A percentile compares a stretch with the other conserved stretches of the same genome.
Evolutionary conservation across 176 grass and related monocot genomes (phyloP).

Genomic region (Musa schizocarpa): DNA sequence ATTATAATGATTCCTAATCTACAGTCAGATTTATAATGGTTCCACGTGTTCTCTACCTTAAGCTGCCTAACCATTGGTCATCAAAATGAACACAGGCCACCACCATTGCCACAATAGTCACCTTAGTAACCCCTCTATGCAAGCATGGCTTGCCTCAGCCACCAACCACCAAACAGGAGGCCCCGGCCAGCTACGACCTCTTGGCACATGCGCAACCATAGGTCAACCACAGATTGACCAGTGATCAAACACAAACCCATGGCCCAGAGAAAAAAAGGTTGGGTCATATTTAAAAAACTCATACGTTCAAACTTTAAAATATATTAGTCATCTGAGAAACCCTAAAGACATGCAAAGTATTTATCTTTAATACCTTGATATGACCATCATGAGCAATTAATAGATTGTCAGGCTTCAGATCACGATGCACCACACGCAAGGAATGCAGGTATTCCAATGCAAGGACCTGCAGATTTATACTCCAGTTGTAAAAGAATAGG

Average conservation of each 20-base stretch:
- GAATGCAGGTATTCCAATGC: slow-evolving; percentile 99
- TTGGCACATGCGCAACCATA: background rate
- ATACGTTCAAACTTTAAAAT: too few relatives aligned
- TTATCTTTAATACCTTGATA: slow-evolving; percentile 59
- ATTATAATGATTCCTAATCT: too few relatives aligned
- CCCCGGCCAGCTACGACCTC: background rate
- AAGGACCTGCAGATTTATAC: slow-evolving; percentile 59
- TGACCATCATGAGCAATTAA: slow-evolving; percentile 99
- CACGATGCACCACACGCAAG: slow-evolving; percentile 92
- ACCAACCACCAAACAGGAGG: background rate
- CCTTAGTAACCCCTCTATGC: background rate
- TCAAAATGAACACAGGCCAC: background rate
- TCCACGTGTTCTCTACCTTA: background rate
- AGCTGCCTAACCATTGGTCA: background rate
- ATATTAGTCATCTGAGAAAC: too few relatives aligned
- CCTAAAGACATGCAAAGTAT: background rate
- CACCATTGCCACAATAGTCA: background rate
- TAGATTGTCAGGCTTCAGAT: slow-evolving; percentile 97
- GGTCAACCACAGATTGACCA: background rate
- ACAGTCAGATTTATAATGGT: too few relatives aligned
- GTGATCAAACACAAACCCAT: background rate
- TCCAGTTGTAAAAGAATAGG: slow-evolving; percentile 8
- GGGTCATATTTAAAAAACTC: background rate
- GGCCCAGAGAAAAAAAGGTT: background rate
- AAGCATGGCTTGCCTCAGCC: background rate